Evolutionary conservation across 2,329 filamentous ascomycete species (phyloP).

Genomic region (Paracorniculantispora psalliotae): DNA sequence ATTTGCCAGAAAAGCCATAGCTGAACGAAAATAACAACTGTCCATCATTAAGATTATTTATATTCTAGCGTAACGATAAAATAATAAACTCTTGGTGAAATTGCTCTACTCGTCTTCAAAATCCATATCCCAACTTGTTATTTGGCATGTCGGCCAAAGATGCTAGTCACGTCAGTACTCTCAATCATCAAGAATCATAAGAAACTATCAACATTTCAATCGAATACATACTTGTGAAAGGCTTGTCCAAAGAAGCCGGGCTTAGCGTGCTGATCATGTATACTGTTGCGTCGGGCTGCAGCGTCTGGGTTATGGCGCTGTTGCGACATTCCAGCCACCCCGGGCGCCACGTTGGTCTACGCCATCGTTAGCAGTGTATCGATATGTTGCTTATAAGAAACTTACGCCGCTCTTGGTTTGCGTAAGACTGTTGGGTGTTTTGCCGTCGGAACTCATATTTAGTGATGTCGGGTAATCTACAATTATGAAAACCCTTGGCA

Average conservation of each 20-base stretch:
- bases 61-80: too few relatives aligned
- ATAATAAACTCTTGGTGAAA: too few relatives aligned
- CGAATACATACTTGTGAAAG: slow-evolving; percentile 1
- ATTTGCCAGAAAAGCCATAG: too few relatives aligned
- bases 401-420: background rate
- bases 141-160: slow-evolving; percentile 4
- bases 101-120: background rate
- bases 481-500: background rate
- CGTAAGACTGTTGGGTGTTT: background rate
- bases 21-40: too few relatives aligned
- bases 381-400: background rate
- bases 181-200: background rate
- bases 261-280: slow-evolving; percentile 1
- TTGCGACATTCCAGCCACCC: background rate
- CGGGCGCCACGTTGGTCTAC: background rate
- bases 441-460: background rate
- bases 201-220: background rate
- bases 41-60: too few relatives aligned
- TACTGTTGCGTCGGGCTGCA: background rate
- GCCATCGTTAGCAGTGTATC: background rate
- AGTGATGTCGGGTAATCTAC: too few relatives aligned
- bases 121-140: background rate
- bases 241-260: background rate
- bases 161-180: background rate
- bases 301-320: background rate